Evolutionary conservation across 2,329 filamentous ascomycete genomes (phyloP), one percentile per base, ranked within the genome.

Genomic region (Chrysoporthe deuterocubensis): DNA sequence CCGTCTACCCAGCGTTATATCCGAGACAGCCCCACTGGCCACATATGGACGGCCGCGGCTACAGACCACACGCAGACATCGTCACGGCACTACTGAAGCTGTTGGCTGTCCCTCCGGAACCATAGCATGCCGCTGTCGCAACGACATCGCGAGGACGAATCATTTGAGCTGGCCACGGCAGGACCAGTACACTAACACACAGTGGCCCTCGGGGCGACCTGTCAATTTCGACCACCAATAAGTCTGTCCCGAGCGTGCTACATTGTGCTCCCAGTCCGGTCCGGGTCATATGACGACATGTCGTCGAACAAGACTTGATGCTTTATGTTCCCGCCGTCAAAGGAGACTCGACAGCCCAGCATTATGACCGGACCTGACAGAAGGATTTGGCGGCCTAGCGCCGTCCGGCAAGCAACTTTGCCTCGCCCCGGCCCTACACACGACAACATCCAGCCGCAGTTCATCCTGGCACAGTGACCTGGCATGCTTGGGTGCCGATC

Each of bases 281-380:
- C 63, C 40, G 54, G 59, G 50, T 56, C 64, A 63, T 46, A 64
- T 63, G 64, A 66, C 59, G 59, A 50, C 56, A 61, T 44, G 21
- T 43, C 21, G n/a, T 44, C 52, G 37, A 34, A 44, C 37, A 43
- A 48, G 16, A 46, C 42, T 34, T 61, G 48, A 63, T 59, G 46
- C 59, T 59, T 37, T 42, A 56, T 43, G 21, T 13, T 13, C 56
- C 21, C 44, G 44, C 43, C 8, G 21, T 18, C 18, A 40, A 40
- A 46, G 11, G 32, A n/a, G 34, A 43, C 60, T 34, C 21, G 34
- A 50, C 62, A 7, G 37, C 4, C 37, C 37, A 40, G 37, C 37
- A 40, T 40, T 9, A 2, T 40, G 37, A 40, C 9, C 4, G 37
- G 37, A 9, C 37, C 5, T 59, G 57, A 32, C 56, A 62, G 52